Base-by-base conservation (phyloP, 23 red algal genomes). In the Agarophyton chilense region DNA sequence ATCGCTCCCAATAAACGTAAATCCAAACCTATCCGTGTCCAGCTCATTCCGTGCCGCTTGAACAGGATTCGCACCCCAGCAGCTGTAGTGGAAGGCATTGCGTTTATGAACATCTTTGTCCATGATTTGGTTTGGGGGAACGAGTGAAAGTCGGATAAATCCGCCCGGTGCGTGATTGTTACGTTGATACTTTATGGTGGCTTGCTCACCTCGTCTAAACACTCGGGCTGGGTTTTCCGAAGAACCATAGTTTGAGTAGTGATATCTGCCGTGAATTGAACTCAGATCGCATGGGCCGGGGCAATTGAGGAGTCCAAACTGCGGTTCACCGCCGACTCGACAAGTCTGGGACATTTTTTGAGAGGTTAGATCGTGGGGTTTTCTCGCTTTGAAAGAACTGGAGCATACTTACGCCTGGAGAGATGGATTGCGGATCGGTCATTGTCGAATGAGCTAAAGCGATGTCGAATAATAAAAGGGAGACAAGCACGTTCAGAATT, bases 141-240 rank as follows among this genome's bases (percentile, higher is more conserved):
- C 91, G 52, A 94, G 91, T 5, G 81, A 71, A 10, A 85, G 39
- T 14, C 91, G 81, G 41, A 86, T 86, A 44, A 94, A 94, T 14
- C 91, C 91, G 22, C 79, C 80, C 29, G 71, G 79, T 9, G 49
- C 81, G 81, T 94, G 80, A 52, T 94, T 94, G 81, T 94, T 94
- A 16, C 85, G 71, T 40, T 77, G 67, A 65, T 89, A 89, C 45
- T 89, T 89, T 31, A 89, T 74, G 24, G 51, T 38, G 24, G 71
- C 42, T 35, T 33, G 51, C 28, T 89, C 47, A 24, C 85, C 85
- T 7, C 85, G 71, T 16, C 32, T 29, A 21, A 34, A 79, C n/a
- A 62, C 34, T 28, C 63, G 63, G 1, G 85, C 85, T 17, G 85
- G 85, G 54, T 78, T 89, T 0, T 42, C 19, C 19, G 68, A 31